Percentiles rank a stretch among this genome's conserved stretches.
These are phyloP conservation scores for Lathyrus tuberosus DNA, from an alignment of 306 rosid species.

Conservation along the genomic window DNA sequence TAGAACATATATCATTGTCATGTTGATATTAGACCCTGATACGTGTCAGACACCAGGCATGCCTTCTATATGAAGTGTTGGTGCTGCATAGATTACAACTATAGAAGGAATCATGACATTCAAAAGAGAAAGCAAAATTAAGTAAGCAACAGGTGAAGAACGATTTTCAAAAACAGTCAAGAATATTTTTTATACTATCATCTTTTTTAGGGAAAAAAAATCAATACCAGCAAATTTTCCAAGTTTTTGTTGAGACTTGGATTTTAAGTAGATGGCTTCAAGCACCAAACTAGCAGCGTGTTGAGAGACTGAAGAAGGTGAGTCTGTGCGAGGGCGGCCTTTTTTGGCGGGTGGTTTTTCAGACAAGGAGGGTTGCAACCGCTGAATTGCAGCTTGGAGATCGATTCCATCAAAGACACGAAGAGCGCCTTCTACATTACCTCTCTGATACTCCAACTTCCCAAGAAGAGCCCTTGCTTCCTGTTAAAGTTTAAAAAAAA, in stretches of 20 bases:
- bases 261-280: constrained; percentile 94
- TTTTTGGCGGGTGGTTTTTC: constrained; percentile 68
- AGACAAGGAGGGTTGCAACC: constrained; percentile 72
- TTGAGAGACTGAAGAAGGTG: constrained; percentile 68
- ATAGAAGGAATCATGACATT: not conserved
- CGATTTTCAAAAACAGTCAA: constrained; percentile 32
- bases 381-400: constrained; percentile 89
- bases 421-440: constrained; percentile 92
- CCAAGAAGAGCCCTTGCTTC: constrained; percentile 99
- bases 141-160: constrained; percentile 9
- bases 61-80: not conserved
- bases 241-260: constrained; percentile 86
- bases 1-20: not conserved
- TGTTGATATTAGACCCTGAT: not conserved
- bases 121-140: constrained; percentile 28
- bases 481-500: too few relatives aligned
- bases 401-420: constrained; percentile 93
- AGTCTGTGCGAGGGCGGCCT: constrained; percentile 60
- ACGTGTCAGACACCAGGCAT: not conserved
- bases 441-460: constrained; percentile 97
- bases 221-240: constrained; percentile 68
- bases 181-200: not conserved
- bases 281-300: constrained; percentile 94
- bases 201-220: not conserved
- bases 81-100: not conserved